These are phyloP conservation scores for Neurospora sp. DNA, from an alignment of 495 filamentous ascomycete species.

Conservation along the genomic window DNA sequence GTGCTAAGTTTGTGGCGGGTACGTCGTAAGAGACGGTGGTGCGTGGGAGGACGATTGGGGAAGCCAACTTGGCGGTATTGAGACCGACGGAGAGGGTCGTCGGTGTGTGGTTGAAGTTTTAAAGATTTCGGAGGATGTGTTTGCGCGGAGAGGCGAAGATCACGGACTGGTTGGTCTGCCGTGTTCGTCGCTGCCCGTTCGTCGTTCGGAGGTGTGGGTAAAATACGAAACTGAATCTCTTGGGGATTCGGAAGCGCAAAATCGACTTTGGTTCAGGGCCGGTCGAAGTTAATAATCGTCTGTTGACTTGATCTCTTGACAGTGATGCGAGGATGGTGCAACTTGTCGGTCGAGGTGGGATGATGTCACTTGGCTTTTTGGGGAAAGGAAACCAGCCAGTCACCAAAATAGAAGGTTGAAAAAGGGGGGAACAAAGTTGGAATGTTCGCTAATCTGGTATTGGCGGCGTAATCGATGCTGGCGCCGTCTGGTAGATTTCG, in stretches of 20 bases:
- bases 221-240: background rate
- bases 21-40: constrained; percentile 73
- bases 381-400: background rate
- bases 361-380: background rate
- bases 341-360: constrained; percentile 1
- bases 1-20: constrained; percentile 50
- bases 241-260: background rate
- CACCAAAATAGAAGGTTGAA: background rate
- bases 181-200: background rate
- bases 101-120: constrained; percentile 10
- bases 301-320: background rate
- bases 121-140: background rate
- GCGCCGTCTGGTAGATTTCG: background rate
- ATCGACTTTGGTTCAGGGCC: background rate
- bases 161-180: background rate
- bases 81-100: background rate
- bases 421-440: background rate
- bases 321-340: constrained; percentile 9
- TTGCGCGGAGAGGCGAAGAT: background rate
- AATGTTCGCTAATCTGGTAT: background rate
- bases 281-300: background rate
- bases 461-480: background rate
- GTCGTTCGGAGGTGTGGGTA: background rate
- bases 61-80: constrained; percentile 81
- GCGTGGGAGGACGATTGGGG: constrained; percentile 63